Base-by-base conservation (phyloP, 805 yeast species). In the Priceomyces fermenticarens region DNA sequence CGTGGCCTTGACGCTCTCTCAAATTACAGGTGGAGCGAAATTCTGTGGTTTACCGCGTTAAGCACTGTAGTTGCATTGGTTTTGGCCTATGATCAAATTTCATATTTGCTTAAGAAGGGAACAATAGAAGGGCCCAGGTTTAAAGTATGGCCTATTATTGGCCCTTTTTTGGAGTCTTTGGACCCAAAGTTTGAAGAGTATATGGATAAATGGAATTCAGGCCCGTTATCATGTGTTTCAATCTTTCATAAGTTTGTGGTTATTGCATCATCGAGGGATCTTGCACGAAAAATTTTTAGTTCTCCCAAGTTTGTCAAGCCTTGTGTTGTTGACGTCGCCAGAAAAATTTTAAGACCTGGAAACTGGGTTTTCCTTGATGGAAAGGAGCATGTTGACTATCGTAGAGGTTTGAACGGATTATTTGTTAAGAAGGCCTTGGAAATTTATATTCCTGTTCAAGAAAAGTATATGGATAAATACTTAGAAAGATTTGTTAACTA, bases 321-420 rank as follows among this genome's bases (percentile, higher is more conserved):
- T 4, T 93, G 99, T 70, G 96, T 93, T 45, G 99, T 93, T 49
- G 99, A 93, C 61, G 98, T 89, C 40, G 99, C 99, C 14, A 75
- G 83, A 48, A 93, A 93, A 67, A 88, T 93, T 51, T 72, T 93
- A 57, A 81, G 98, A 66, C 97, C 98, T 35, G 75, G 91, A 35
- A 93, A 91, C 72, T 93, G 99, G 99, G 99, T 93, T 29, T 93
- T 93, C 63, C 68, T 89, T 56, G 99, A 93, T 58, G 99, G 99
- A 53, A 89, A 89, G 68, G 95, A 83, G 27, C 99, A 93, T 57
- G 80, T 82, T 43, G 99, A 93, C 65, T 93, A 91, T 69, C 83
- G 99, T 67, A 82, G 81, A 62, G 82, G 93, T 10, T 72, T 93
- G 59, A 91, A 93, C 61, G 95, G 95, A 5, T 73, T 93, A 44